Base-by-base conservation (phyloP, 495 filamentous ascomycete genomes). In the Polyplosphaeria fusca region DNA sequence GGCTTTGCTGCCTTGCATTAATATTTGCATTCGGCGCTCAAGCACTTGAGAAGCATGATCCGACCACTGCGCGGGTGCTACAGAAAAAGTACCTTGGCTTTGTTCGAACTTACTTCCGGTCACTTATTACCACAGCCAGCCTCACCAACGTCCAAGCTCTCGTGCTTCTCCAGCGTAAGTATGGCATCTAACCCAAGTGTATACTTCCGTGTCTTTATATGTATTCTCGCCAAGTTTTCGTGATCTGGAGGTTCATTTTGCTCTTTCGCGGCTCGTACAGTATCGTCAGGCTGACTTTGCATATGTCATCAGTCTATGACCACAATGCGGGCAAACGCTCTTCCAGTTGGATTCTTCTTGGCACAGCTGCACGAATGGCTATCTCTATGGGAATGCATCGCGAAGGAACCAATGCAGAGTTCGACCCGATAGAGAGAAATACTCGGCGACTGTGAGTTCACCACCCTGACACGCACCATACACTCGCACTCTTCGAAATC, bases 361-460 rank as follows among this genome's bases (percentile, higher is more conserved):
- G 30, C 7, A 14, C 30, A 7, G 30, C 30, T 7, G 30, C 30
- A 7, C 39, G 19, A 42, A n/a, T 20, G 39, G 39, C 39, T 11
- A 42, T 42, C 19, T 42, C 39, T 7, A 42, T 42, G 39, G 39
- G 39, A 5, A 42, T 42, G 39, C 39, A 42, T 42, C 39, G 39
- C 11, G 39, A 42, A 42, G 39, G 39, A 18, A 7, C 13, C 19
- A 42, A 42, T 18, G 39, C 39, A 9, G 5, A 42, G 19, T 42
- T 42, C 19, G 39, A 42, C 16, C 39, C 39, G 5, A 42, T 42
- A 42, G 39, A 42, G 19, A 42, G 39, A 18, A 42, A 42, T 19
- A 42, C 19, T n/a, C 39, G 39, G 5, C 5, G 39, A 19, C 16
- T 42, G 39, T n/a, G n/a, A n/a, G n/a, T n/a, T n/a, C n/a, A n/a